Percentiles rank a stretch among this genome's conserved stretches.
phyloP scores from a whole-genome alignment of 2,329 filamentous ascomycete genomes.

The Neoascochyta sp. region DNA sequence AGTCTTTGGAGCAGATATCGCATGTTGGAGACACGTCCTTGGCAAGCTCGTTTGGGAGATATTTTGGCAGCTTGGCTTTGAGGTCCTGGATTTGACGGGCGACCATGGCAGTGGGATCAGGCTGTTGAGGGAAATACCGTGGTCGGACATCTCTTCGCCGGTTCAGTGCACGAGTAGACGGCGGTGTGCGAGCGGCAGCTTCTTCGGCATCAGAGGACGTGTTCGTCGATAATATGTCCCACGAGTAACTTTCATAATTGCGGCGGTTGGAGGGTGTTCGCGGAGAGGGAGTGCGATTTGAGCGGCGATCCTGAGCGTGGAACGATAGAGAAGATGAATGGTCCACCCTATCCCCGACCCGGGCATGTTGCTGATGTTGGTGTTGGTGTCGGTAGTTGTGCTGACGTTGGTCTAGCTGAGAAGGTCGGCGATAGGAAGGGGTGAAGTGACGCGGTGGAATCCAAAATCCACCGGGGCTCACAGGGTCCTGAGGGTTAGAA shows the following conservation, averaged over 20 bases:
- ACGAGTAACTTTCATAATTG: conserved; percentile 30
- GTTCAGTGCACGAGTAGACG: conserved; percentile 13
- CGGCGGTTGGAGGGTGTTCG: conserved; percentile 31
- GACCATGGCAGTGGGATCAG: conserved; percentile 25
- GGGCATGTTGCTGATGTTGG: conserved; percentile 1
- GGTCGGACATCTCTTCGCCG: conserved; percentile 14
- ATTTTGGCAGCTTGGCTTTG: conserved; percentile 23
- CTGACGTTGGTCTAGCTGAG: conserved; percentile 13
- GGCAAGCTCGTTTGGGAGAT: conserved; percentile 25
- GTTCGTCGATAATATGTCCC: conserved; percentile 21
- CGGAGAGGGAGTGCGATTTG: conserved; percentile 26
- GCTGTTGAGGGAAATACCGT: conserved; percentile 10
- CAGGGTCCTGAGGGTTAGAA: no score
- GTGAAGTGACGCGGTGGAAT: no score
- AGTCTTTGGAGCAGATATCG: conserved; percentile 39
- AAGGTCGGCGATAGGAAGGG: conserved; percentile 11
- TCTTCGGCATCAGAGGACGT: conserved; percentile 26
- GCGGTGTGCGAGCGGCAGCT: conserved; percentile 20
- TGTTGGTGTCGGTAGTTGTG: conserved; percentile 7
- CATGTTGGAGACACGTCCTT: conserved; percentile 23
- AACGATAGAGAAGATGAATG: no score
- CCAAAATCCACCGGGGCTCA: no score
- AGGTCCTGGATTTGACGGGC: conserved; percentile 27
- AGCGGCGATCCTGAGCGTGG: conserved; percentile 15
- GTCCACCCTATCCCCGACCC: no score